These are phyloP conservation scores for Malus hybrid DNA, from an alignment of 331 rosid genomes.

Conservation along the genomic window DNA sequence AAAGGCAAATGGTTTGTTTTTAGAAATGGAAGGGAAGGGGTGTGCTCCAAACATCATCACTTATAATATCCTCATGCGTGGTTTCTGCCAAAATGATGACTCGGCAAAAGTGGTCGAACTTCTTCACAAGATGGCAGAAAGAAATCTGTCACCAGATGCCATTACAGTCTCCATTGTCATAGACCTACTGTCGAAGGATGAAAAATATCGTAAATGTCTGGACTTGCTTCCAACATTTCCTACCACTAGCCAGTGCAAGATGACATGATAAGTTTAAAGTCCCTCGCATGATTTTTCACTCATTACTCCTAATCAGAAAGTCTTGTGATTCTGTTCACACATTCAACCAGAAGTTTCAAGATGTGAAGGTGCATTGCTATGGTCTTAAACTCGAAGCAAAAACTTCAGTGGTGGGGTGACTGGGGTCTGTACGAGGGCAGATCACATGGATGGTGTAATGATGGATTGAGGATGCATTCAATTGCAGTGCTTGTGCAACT, in stretches of 20 bases:
- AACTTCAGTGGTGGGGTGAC: not conserved
- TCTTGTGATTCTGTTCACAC: not conserved
- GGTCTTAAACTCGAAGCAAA: not conserved
- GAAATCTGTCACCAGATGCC: constrained; percentile 22
- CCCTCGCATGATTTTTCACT: not conserved
- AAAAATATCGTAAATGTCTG: constrained; percentile 21
- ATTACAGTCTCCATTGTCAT: constrained; percentile 19
- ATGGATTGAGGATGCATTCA: not conserved
- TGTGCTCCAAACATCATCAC: constrained; percentile 20
- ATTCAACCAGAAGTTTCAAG: not conserved
- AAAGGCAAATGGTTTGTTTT: constrained; percentile 27
- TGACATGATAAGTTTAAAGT: not conserved
- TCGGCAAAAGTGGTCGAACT: constrained; percentile 25
- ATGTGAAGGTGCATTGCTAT: constrained; percentile 1
- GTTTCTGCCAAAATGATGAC: constrained; percentile 26
- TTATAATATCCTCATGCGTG: constrained; percentile 25
- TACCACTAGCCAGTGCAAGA: not conserved
- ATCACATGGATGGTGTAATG: not conserved
- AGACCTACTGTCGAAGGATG: constrained; percentile 21
- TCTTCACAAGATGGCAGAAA: constrained; percentile 32
- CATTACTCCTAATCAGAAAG: not conserved
- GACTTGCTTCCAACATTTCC: constrained; percentile 40
- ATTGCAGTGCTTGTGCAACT: not conserved
- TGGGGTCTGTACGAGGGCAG: not conserved
- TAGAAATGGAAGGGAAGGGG: constrained; percentile 22